Percentiles rank a stretch among this genome's conserved stretches.
These are phyloP conservation scores for Cyanodermella asteris DNA, from an alignment of 2,329 filamentous ascomycete species.

Conservation along the genomic window DNA sequence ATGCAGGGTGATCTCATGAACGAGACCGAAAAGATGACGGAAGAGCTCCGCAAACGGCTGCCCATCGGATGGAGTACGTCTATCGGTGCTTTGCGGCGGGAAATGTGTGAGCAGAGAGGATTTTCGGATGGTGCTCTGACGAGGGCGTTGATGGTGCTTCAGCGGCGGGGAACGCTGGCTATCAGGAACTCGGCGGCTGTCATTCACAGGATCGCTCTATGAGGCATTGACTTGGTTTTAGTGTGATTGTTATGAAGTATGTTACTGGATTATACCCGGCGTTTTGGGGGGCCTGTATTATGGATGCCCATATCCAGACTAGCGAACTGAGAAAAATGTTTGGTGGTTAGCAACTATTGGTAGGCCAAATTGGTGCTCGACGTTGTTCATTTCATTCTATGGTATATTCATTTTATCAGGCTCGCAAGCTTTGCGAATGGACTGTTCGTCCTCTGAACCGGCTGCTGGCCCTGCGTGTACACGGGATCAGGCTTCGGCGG, in stretches of 20 bases:
- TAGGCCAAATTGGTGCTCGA: too few relatives aligned
- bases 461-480: too few relatives aligned
- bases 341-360: too few relatives aligned
- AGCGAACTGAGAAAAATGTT: too few relatives aligned
- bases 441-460: too few relatives aligned
- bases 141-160: constrained; percentile 63
- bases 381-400: too few relatives aligned
- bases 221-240: too few relatives aligned
- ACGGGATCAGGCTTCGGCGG: too few relatives aligned
- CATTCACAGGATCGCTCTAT: constrained; percentile 25
- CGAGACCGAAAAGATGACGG: constrained; percentile 67
- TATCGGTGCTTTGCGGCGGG: constrained; percentile 60
- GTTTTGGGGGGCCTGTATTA: too few relatives aligned
- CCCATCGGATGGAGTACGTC: constrained; percentile 94
- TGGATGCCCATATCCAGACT: too few relatives aligned
- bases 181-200: constrained; percentile 28
- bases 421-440: too few relatives aligned
- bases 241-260: constrained; percentile 14
- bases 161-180: constrained; percentile 54
- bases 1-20: constrained; percentile 85
- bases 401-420: too few relatives aligned
- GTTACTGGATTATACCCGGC: constrained; percentile 1
- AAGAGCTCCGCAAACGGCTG: constrained; percentile 65
- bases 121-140: constrained; percentile 76
- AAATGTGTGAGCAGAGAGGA: constrained; percentile 80